Base-by-base conservation (phyloP, 2,329 filamentous ascomycete species). In the Trichoderma polysporum region DNA sequence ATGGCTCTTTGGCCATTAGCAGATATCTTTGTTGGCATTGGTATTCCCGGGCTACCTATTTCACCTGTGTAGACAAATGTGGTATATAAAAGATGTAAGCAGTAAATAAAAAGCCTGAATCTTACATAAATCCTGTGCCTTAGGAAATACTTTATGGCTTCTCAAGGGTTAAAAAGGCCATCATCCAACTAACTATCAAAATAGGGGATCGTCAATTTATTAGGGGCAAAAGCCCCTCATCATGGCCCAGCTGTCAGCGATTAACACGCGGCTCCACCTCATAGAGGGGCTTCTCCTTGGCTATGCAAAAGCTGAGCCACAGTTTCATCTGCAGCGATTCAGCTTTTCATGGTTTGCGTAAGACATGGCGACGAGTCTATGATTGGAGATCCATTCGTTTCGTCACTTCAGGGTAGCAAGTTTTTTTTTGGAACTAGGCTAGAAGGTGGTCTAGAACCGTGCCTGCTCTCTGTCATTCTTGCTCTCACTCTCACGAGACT, bases 301-400 rank as follows among this genome's bases (percentile, higher is more conserved):
- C 33, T 37, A 39, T 39, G 19, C 33, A 37, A 37, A 47, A 45
- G 61, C 61, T 64, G 37, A 64, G 61, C 50, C 61, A 19, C 61
- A 31, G 50, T 54, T 63, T 56, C 53, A 56, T 47, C 25, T 27
- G 60, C 60, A 45, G 49, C 50, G 61, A 64, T 64, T 47, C 61
- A 56, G 49, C 6, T 50, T 22, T 39, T 2, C 39, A 3, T 45
- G 19, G 53, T 56, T 39, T 56, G 33, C 31, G 33, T 39, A 56
- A 56, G 31, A 37, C 33, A 25, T 39, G 39, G 31, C 22, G 33
- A 37, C 31, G 31, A 8, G 15, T 10, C 13, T 19, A 37, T 56
- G 19, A 17, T 39, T 19, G 22, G 31, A 35, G 31, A 27, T 39
- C 33, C 13, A 17, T 27, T 35, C 19, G 19, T 25, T 56, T 56